Base-by-base conservation (phyloP, 768 basidiomycete genomes). In the Amanita inopinata region DNA sequence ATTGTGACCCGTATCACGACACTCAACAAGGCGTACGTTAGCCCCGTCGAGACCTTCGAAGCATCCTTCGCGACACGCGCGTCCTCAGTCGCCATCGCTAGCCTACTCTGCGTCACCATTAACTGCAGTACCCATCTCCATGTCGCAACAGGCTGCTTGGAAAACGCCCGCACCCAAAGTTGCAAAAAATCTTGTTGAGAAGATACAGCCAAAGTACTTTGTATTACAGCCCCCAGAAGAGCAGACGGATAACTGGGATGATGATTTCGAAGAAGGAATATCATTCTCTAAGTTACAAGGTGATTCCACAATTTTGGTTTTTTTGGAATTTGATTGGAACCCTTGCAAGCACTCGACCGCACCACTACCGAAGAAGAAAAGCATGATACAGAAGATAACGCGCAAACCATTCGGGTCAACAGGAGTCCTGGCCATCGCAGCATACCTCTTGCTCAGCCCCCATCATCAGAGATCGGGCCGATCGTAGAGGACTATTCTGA, bases 241-340 rank as follows among this genome's bases (percentile, higher is more conserved):
- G 50, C 85, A 88, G 57, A 85, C 82, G 1, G 92, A 96, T 57
- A 94, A 92, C 49, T 99, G 96, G 96, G 96, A 99, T 54, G 89
- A 92, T 49, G 96, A 99, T 56, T 99, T 99, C 50, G 90, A 92
- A 56, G 90, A 89, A 50, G 90, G 84, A 1, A 91, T 92, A 24
- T 90, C 89, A 0, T 76, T 88, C 40, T 78, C 82, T 5, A 94
- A 92, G 60, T 59, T 93, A 22, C 84, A 83, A 65, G 80, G 73
- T 73, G 20, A 33, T 39, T 5, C 1, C 11, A 28, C 46, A 2
- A 11, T 27, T 33, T 6, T 25, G 11, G n/a, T n/a, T 19, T 19
- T 14, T 22, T 15, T 4, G 24, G 30, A 17, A 43, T 22, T 35
- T 33, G 47, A 0, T 40, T 27, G 11, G 12, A 46, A 17, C 49